A percentile compares a stretch with the other conserved stretches of the same genome.
Conservation (phyloP, 2,329 filamentous ascomycete genomes). For the Cryphonectria carpinicola region DNA sequence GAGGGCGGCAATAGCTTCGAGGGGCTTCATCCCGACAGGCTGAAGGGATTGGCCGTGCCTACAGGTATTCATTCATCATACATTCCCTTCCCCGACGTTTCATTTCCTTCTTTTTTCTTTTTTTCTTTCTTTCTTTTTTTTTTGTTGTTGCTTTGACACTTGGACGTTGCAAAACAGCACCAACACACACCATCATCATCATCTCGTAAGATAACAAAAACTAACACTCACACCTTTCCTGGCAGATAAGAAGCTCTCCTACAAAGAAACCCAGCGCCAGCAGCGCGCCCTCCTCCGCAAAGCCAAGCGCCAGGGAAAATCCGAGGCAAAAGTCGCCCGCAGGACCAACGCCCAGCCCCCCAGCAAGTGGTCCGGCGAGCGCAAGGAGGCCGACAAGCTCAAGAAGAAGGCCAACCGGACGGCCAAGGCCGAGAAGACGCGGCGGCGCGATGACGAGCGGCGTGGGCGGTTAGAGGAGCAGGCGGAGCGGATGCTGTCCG, state of each 20-base stretch:
- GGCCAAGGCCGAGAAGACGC: conserved; percentile 24
- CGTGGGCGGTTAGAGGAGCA: conserved; percentile 3
- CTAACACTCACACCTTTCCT: neutral
- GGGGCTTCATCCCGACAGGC: neutral
- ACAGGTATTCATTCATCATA: conserved; percentile 1
- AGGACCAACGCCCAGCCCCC: conserved; percentile 30
- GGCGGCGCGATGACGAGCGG: conserved; percentile 3
- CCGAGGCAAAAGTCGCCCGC: conserved; percentile 42
- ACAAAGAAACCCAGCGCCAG: conserved; percentile 35
- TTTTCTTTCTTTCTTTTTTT: too few species aligned
- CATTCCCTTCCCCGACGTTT: neutral
- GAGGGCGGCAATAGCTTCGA: neutral
- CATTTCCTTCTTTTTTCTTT: too few species aligned
- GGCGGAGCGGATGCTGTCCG: conserved; percentile 8
- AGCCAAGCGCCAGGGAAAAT: conserved; percentile 38
- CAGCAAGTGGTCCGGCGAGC: conserved; percentile 19
- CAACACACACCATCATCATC: neutral
- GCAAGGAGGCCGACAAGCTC: conserved; percentile 22
- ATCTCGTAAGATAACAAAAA: neutral
- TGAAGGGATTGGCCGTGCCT: neutral
- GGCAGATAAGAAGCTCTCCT: conserved; percentile 38
- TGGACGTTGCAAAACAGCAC: neutral
- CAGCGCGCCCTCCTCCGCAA: conserved; percentile 43
- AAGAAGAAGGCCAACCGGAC: conserved; percentile 26
- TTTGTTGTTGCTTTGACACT: neutral